Conservation (phyloP, 129 eudicot species). For the Flaveria ramosissima region DNA sequence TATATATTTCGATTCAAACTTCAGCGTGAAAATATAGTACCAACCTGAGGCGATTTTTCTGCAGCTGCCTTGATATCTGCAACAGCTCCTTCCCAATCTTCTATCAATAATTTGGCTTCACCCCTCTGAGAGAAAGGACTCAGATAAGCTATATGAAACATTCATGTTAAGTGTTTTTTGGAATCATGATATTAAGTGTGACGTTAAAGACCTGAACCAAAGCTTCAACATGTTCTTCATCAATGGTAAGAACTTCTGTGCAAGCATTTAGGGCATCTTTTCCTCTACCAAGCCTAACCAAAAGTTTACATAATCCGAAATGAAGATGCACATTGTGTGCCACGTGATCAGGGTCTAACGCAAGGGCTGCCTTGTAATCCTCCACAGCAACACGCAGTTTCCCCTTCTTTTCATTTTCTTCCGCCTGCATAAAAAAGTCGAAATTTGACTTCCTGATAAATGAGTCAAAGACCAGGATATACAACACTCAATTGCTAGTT, state of each 20-base stretch:
- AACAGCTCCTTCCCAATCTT: constrained; percentile 97
- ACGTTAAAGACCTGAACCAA: constrained; percentile 67
- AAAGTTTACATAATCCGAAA: constrained; percentile 84
- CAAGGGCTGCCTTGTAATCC: constrained; percentile 75
- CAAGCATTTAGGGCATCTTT: constrained; percentile 84
- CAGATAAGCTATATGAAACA: constrained; percentile 10
- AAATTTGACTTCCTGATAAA: background rate
- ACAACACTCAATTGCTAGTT: constrained; percentile 1
- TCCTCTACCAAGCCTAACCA: constrained; percentile 94
- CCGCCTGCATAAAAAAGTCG: constrained; percentile 58
- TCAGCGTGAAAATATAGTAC: background rate
- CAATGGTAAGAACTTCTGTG: constrained; percentile 76
- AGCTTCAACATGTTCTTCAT: constrained; percentile 84
- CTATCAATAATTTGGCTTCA: constrained; percentile 82
- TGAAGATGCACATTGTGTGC: constrained; percentile 82
- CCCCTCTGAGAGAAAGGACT: constrained; percentile 58
- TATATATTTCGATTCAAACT: background rate
- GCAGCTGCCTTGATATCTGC: constrained; percentile 90
- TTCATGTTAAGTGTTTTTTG: background rate
- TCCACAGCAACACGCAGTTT: constrained; percentile 81
- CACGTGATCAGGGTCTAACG: constrained; percentile 68
- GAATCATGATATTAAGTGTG: constrained; percentile 12
- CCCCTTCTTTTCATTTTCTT: constrained; percentile 82
- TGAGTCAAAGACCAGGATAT: background rate
- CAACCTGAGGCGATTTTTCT: constrained; percentile 94